Conservation (phyloP, 75 land plant genomes). For the Chamaecyparis obtusa region DNA sequence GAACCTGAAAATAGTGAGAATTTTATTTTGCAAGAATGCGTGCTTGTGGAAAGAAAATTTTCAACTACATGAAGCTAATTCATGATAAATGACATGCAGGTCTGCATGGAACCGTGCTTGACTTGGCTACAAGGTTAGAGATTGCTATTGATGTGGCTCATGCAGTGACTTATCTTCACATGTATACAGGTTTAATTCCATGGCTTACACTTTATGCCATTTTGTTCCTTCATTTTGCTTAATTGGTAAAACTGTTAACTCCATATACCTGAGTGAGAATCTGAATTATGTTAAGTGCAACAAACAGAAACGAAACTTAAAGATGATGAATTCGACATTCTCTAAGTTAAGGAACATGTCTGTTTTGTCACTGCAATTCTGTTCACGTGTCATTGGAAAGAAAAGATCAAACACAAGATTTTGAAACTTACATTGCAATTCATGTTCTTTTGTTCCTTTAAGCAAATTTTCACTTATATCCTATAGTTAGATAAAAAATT, state of each 20-base stretch:
- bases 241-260: not conserved
- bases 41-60: not conserved
- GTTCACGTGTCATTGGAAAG: not conserved
- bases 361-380: not conserved
- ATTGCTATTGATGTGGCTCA: conserved; percentile 94
- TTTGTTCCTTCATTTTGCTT: not conserved
- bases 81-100: conserved; percentile 35
- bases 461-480: not conserved
- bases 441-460: not conserved
- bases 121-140: conserved; percentile 71
- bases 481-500: too few relatives aligned
- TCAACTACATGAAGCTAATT: not conserved
- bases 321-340: not conserved
- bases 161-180: conserved; percentile 91
- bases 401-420: not conserved
- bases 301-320: not conserved
- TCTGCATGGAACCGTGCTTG: conserved; percentile 56
- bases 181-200: conserved; percentile 58
- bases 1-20: not conserved
- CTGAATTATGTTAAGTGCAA: not conserved
- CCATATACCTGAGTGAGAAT: not conserved
- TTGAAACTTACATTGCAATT: not conserved
- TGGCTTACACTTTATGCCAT: not conserved
- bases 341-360: not conserved
- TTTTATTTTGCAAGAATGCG: not conserved